These are phyloP conservation scores for Actinomucor elegans DNA, from an alignment of 371 early-diverging fungal species.

Conservation along the genomic window DNA sequence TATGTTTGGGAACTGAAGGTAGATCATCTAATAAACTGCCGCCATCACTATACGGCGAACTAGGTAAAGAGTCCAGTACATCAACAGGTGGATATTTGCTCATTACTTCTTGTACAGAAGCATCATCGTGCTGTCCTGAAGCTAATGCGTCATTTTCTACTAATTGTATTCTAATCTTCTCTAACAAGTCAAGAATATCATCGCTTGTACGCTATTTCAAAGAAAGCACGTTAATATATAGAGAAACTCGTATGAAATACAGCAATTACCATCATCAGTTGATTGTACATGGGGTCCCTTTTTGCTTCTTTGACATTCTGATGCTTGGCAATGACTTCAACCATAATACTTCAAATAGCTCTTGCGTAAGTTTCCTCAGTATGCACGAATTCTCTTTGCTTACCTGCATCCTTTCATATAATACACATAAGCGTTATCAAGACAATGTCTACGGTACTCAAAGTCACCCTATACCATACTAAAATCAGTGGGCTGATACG, in stretches of 20 bases:
- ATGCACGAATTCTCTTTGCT: neutral
- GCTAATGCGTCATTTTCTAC: neutral
- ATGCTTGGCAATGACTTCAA: conserved; percentile 52
- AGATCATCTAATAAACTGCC: neutral
- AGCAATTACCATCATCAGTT: conserved; percentile 49
- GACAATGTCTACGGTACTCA: neutral
- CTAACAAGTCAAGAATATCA: conserved; percentile 23
- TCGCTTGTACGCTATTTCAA: conserved; percentile 33
- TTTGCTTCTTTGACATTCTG: conserved; percentile 39
- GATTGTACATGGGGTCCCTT: conserved; percentile 38
- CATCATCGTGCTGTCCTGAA: neutral
- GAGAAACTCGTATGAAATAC: too few species aligned
- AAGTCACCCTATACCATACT: conserved; percentile 20
- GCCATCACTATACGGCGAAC: neutral
- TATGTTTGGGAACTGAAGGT: conserved; percentile 21
- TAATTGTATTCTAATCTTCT: conserved; percentile 11
- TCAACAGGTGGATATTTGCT: conserved; percentile 7
- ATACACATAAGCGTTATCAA: conserved; percentile 18
- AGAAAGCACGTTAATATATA: conserved; percentile 3
- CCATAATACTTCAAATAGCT: conserved; percentile 50
- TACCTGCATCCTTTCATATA: conserved; percentile 32
- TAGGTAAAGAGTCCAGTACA: neutral
- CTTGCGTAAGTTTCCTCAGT: neutral
- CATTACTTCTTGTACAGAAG: conserved; percentile 5
- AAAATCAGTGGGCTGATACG: too few species aligned